Evolutionary conservation across 2,329 filamentous ascomycete genomes (phyloP), one percentile per base, ranked within the genome.

Genomic region (Curvularia eragrostidis): DNA sequence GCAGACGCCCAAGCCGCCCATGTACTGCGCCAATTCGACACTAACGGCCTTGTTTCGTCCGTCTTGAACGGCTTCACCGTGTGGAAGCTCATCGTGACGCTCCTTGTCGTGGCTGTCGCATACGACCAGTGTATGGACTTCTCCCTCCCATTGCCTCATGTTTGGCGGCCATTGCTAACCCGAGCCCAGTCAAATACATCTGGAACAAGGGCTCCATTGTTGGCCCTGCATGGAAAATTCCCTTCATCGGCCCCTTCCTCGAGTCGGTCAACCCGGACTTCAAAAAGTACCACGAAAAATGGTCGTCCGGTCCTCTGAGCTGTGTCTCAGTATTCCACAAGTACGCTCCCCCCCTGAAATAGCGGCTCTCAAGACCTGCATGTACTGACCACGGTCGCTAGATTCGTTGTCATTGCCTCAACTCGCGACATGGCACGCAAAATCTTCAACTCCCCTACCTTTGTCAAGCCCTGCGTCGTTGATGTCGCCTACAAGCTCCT

Each of bases 291-390:
- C 85, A 93, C 77, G 89, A 85, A 60, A 97, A 98, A 84, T 99
- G 95, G 95, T 78, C 85, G 70, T 96, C 92, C 73, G 95, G 91
- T 46, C 89, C 91, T 47, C 83, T 99, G 68, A 97, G 93, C 83
- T 99, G 95, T 75, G 95, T 99, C 61, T 97, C 93, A 2, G 93
- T 99, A 71, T 99, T 99, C 83, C 95, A 99, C 87, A 99, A 98
- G 92, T 96, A 86, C 15, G 68, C 5, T 5, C 13, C 10, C 26
- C 19, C 28, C 7, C 3, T n/a, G n/a, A 51, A 23, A 26, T 12
- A 21, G 10, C 18, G 3, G 19, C 51, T 44, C 39, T 23, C 9
- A 39, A 13, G 9, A 18, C 21, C 5, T 52, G 38, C 44, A 21
- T n/a, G 48, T 63, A 26, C 66, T 72, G 19, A 73, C 56, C 56